Conservation (phyloP, 805 yeast species). For the Metschnikowia reukaufii region DNA sequence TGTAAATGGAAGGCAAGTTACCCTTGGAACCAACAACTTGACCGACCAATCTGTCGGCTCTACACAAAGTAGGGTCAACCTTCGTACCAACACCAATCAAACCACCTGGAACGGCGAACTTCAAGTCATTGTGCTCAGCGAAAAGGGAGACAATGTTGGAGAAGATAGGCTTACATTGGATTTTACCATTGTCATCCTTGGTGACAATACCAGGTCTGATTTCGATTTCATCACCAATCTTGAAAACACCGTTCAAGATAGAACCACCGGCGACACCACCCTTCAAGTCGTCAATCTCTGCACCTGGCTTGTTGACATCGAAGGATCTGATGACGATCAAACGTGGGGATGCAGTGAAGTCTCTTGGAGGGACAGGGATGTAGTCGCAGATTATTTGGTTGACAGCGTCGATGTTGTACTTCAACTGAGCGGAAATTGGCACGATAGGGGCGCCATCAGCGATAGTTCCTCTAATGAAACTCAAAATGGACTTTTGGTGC, state of each 20-base stretch:
- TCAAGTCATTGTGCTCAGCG: slow-evolving; percentile 96
- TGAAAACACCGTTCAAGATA: slow-evolving; percentile 93
- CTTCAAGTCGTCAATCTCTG: slow-evolving; percentile 92
- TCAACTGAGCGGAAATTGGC: slow-evolving; percentile 98
- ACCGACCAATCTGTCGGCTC: slow-evolving; percentile 99
- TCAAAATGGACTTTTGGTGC: slow-evolving; percentile 88
- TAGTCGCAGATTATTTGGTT: slow-evolving; percentile 93
- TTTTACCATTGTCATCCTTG: slow-evolving; percentile 82
- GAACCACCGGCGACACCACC: slow-evolving; percentile 99
- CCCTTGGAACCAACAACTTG: slow-evolving; percentile 99
- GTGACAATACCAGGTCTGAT: slow-evolving; percentile 99
- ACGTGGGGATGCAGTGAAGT: slow-evolving; percentile 89
- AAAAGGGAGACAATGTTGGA: slow-evolving; percentile 91
- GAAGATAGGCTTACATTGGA: slow-evolving; percentile 94
- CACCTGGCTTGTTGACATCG: slow-evolving; percentile 98
- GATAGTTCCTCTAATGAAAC: slow-evolving; percentile 94
- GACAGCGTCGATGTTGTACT: slow-evolving; percentile 97
- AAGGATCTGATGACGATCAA: slow-evolving; percentile 96
- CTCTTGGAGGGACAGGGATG: slow-evolving; percentile 96
- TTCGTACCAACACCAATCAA: slow-evolving; percentile 99
- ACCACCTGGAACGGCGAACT: slow-evolving; percentile 99
- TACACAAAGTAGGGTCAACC: slow-evolving; percentile 97
- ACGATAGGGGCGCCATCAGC: slow-evolving; percentile 99
- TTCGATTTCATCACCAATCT: slow-evolving; percentile 96
- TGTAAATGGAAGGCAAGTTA: slow-evolving; percentile 90